Evolutionary conservation across 176 grass and related monocot genomes (phyloP).

Genomic region (Melocanna baccifera): DNA sequence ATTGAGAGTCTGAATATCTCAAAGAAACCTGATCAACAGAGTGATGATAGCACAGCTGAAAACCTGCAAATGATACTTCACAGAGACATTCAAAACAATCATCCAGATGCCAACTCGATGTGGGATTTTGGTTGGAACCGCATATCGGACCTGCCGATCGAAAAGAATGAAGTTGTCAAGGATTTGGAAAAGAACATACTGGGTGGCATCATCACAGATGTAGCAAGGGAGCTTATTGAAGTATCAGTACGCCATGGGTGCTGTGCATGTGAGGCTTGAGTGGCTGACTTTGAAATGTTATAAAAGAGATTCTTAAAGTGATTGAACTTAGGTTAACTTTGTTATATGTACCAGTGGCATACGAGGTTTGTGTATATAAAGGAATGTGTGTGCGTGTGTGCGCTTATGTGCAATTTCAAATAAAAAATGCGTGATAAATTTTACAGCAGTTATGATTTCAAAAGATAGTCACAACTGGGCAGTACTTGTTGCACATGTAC

Average conservation of each 20-base stretch:
- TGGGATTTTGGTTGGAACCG: constrained; percentile 83
- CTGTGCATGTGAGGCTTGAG: constrained; percentile 26
- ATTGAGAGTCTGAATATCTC: constrained; percentile 52
- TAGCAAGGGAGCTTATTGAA: constrained; percentile 63
- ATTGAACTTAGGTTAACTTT: neutral
- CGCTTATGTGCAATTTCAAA: neutral
- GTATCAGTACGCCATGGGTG: constrained; percentile 10
- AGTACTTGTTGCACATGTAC: neutral
- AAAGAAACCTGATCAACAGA: constrained; percentile 9
- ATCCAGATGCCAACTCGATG: constrained; percentile 69
- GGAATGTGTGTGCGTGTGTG: too few relatives aligned
- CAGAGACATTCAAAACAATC: constrained; percentile 52
- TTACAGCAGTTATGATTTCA: neutral
- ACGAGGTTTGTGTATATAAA: neutral
- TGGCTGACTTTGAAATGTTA: neutral
- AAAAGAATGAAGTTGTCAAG: constrained; percentile 51
- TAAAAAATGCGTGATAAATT: neutral
- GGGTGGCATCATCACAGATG: constrained; percentile 67
- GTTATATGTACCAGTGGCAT: neutral
- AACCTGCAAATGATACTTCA: constrained; percentile 45
- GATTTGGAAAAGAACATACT: constrained; percentile 75
- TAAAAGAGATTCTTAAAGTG: neutral
- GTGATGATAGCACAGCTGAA: constrained; percentile 22
- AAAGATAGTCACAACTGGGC: neutral
- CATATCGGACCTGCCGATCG: constrained; percentile 15